Conservation (phyloP, 352 stramenopile species). For the Pythium phragmitis region DNA sequence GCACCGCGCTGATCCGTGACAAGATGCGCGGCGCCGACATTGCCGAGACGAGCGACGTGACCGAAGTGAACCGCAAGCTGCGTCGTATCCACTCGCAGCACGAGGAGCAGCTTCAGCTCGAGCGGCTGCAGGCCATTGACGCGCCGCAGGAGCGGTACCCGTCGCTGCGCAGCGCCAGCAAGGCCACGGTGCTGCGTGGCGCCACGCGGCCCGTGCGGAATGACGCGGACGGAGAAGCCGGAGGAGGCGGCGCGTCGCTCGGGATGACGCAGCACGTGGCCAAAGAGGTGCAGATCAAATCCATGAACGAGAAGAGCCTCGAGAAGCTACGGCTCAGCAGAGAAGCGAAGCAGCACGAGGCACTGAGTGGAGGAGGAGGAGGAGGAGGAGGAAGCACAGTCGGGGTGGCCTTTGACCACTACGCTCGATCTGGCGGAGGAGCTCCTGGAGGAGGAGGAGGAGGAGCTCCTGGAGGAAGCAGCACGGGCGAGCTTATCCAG, state of each 20-base stretch:
- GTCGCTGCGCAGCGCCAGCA: slow-evolving; percentile 57
- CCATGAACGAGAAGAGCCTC: slow-evolving; percentile 82
- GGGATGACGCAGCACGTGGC: slow-evolving; percentile 61
- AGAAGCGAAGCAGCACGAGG: slow-evolving; percentile 62
- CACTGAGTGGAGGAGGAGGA: background rate
- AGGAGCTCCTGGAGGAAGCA: background rate
- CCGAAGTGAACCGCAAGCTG: slow-evolving; percentile 61
- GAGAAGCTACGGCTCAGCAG: slow-evolving; percentile 78
- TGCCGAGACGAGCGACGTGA: slow-evolving; percentile 69
- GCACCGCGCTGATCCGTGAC: slow-evolving; percentile 79
- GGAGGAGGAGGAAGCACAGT: slow-evolving; percentile 4
- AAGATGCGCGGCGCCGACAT: slow-evolving; percentile 79
- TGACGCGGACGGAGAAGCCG: slow-evolving; percentile 31
- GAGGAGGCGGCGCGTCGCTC: no score
- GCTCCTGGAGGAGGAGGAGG: slow-evolving; percentile 15
- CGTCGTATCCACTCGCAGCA: slow-evolving; percentile 64
- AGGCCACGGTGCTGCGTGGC: slow-evolving; percentile 58
- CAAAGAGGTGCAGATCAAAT: slow-evolving; percentile 90
- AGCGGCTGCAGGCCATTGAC: slow-evolving; percentile 56
- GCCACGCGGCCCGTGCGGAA: slow-evolving; percentile 69
- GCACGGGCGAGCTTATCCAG: slow-evolving; percentile 46
- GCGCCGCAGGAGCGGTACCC: slow-evolving; percentile 55
- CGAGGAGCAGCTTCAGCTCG: slow-evolving; percentile 78
- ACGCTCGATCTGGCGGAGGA: slow-evolving; percentile 12
- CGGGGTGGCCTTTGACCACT: slow-evolving; percentile 35